Base-by-base conservation (phyloP, 169 alveolate species). In the Plasmodium coatneyi region DNA sequence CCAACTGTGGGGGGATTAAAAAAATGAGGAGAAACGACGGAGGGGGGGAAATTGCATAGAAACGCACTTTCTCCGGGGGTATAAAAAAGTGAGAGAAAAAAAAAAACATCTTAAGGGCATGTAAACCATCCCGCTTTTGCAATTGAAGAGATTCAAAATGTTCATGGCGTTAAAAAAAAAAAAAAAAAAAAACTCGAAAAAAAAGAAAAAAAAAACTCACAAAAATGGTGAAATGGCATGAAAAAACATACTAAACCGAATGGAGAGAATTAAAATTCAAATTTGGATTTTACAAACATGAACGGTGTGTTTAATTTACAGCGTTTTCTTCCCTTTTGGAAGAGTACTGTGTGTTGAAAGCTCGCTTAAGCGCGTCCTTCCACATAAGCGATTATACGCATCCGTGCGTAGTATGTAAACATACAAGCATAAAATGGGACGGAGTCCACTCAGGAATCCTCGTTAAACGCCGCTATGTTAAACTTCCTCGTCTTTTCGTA, bases 381-480 rank as follows among this genome's bases (percentile, higher is more conserved):
- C 60, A 49, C 60, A 49, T 49, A 7, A 2, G 76, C n/a, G 41
- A 32, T 25, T 46, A 14, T n/a, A 34, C 19, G 16, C 14, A 80
- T 80, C 25, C 7, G 34, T 22, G 66, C 4, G 43, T 43, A 49
- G 60, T 22, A 83, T 25, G 60, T 46, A 43, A 30, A 72, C 60
- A 46, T 28, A 22, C 7, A 71, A 12, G 34, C 74, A 0, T 49
- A n/a, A n/a, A n/a, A n/a, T 25, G 30, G 28, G 34, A 5, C 10
- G 6, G 46, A n/a, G 43, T 25, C 54, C 3, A 28, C 60, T 76
- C 70, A 74, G 5, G 84, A 84, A 54, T 74, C 84, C 36, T 74
- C 84, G 79, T 84, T 84, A 34, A 84, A 84, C 46, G 93, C 66
- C 39, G 86, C 30, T 34, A 87, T 79, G 74, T 87, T 87, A 60